Conservation (phyloP, 2,329 filamentous ascomycete genomes). For the Fusarium sp. region DNA sequence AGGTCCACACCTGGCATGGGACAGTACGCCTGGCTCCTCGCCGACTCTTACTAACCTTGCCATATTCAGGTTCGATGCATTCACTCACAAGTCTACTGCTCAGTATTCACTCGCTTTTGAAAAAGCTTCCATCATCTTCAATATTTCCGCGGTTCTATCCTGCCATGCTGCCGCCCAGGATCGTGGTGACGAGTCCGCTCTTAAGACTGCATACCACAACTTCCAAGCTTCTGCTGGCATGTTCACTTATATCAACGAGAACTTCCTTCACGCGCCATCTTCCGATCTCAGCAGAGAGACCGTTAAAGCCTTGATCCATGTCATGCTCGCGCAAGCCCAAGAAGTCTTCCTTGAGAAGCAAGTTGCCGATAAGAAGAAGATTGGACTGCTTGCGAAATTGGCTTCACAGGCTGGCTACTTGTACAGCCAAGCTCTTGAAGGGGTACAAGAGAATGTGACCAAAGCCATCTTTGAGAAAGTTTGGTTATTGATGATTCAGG, state of each 20-base stretch:
- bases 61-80: slow-evolving; percentile 91
- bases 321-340: slow-evolving; percentile 95
- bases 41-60: slow-evolving; percentile 10
- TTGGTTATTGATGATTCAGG: slow-evolving; percentile 86
- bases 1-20: neutral
- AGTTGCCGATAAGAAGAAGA: slow-evolving; percentile 90
- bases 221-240: slow-evolving; percentile 98
- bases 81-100: slow-evolving; percentile 96
- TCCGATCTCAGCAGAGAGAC: slow-evolving; percentile 96
- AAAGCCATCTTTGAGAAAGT: slow-evolving; percentile 94
- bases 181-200: slow-evolving; percentile 87
- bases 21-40: neutral
- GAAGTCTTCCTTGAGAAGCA: slow-evolving; percentile 99
- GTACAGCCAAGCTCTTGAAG: slow-evolving; percentile 88
- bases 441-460: slow-evolving; percentile 90
- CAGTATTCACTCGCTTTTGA: slow-evolving; percentile 98
- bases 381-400: slow-evolving; percentile 89
- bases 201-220: slow-evolving; percentile 97
- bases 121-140: slow-evolving; percentile 99
- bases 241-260: slow-evolving; percentile 99
- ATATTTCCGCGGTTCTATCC: slow-evolving; percentile 96
- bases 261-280: slow-evolving; percentile 96
- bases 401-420: slow-evolving; percentile 90
- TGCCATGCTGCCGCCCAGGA: slow-evolving; percentile 96
- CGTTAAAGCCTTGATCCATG: slow-evolving; percentile 90